These are phyloP conservation scores for Aspergillus hiratsukae DNA, from an alignment of 2,329 filamentous ascomycete genomes.

Conservation along the genomic window DNA sequence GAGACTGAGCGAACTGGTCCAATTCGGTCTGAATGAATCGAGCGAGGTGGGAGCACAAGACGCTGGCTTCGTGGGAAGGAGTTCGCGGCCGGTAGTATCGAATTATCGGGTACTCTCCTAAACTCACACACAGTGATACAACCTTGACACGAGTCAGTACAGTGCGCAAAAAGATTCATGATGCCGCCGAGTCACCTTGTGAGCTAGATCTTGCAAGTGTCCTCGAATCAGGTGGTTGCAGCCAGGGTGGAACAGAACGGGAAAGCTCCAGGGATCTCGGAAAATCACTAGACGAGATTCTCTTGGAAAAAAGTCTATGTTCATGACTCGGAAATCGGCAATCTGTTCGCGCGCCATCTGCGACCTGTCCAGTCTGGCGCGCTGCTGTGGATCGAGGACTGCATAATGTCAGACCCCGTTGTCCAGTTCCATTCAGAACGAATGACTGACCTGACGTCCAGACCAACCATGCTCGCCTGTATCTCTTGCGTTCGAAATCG, in stretches of 20 bases:
- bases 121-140: conserved; percentile 77
- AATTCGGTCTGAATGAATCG: conserved; percentile 88
- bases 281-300: conserved; percentile 92
- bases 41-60: conserved; percentile 82
- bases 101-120: conserved; percentile 92
- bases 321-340: conserved; percentile 73
- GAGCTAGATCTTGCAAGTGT: conserved; percentile 79
- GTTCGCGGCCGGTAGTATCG: conserved; percentile 79
- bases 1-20: conserved; percentile 80
- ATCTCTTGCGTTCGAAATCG: conserved; percentile 81
- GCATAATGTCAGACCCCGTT: conserved; percentile 27
- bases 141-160: conserved; percentile 50
- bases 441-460: conserved; percentile 66
- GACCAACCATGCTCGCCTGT: conserved; percentile 72
- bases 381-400: conserved; percentile 65
- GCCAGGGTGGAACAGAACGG: conserved; percentile 80
- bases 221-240: conserved; percentile 79
- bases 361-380: conserved; percentile 70
- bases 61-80: conserved; percentile 77
- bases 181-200: conserved; percentile 60
- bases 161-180: not conserved
- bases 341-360: conserved; percentile 67
- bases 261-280: conserved; percentile 92
- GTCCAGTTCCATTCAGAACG: conserved; percentile 4
- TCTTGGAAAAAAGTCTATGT: conserved; percentile 82